Evolutionary conservation across 345 rosid species (phyloP).

Genomic region (Pistacia integerrima): DNA sequence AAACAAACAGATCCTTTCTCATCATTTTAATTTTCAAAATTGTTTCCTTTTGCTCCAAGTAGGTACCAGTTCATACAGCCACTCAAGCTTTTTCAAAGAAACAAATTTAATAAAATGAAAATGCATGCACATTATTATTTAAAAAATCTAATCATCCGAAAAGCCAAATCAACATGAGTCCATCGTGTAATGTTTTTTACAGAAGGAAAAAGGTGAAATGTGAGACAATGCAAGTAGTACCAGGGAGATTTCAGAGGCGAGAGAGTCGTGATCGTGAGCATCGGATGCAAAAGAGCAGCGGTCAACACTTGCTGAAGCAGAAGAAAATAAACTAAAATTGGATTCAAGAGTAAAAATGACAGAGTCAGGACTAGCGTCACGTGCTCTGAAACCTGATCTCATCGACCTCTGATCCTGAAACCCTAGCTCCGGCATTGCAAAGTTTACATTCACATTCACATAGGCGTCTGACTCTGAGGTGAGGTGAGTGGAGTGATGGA

Average conservation of each 20-base stretch:
- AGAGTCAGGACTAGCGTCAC: constrained; percentile 86
- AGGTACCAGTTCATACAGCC: neutral
- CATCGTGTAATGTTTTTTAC: neutral
- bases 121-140: constrained; percentile 6
- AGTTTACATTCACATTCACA: constrained; percentile 20
- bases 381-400: constrained; percentile 44
- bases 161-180: neutral
- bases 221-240: constrained; percentile 25
- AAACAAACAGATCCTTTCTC: constrained; percentile 6
- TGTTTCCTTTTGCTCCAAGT: neutral
- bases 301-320: constrained; percentile 87
- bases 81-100: neutral
- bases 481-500: neutral
- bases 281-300: constrained; percentile 92
- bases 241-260: constrained; percentile 69
- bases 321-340: constrained; percentile 80
- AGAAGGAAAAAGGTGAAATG: neutral
- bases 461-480: neutral
- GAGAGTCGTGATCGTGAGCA: constrained; percentile 65
- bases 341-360: constrained; percentile 78
- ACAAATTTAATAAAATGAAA: neutral
- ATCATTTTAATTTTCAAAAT: neutral
- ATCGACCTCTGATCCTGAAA: constrained; percentile 35
- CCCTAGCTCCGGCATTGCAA: constrained; percentile 49
- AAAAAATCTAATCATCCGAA: too few species aligned